Conservation (phyloP, 768 basidiomycete genomes). For the Xerocomellus dryophilus region DNA sequence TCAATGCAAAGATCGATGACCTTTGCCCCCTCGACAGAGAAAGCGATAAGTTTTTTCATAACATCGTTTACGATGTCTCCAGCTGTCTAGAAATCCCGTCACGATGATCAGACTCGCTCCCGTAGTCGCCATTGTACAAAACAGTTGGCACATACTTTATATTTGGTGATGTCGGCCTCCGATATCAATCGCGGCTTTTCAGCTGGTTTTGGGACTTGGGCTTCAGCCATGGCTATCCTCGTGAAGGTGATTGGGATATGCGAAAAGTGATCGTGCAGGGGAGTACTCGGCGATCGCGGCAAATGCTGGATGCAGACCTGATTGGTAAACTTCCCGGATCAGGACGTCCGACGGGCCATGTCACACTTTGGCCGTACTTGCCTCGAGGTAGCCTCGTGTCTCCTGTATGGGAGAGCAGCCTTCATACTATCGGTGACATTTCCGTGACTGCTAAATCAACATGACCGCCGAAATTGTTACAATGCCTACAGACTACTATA, state of each 20-base stretch:
- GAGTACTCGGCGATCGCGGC: constrained; percentile 5
- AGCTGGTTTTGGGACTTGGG: constrained; percentile 42
- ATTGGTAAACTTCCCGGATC: constrained; percentile 24
- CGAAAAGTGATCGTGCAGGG: constrained; percentile 5
- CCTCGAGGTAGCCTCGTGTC: too few relatives aligned
- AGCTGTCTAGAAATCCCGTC: constrained; percentile 55
- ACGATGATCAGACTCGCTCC: constrained; percentile 7
- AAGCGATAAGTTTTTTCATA: constrained; percentile 78
- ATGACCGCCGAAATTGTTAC: too few relatives aligned
- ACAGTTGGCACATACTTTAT: constrained; percentile 55
- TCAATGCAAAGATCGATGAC: constrained; percentile 86
- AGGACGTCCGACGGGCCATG: not conserved
- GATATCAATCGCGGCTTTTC: constrained; percentile 56
- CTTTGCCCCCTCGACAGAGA: constrained; percentile 78
- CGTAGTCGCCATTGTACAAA: constrained; percentile 16
- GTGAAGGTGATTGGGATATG: constrained; percentile 4
- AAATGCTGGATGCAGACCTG: constrained; percentile 11
- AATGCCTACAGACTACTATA: constrained; percentile 26
- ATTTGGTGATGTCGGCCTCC: constrained; percentile 81
- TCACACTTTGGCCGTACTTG: not conserved
- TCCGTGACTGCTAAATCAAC: not conserved
- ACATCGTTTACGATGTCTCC: constrained; percentile 87
- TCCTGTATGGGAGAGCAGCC: too few relatives aligned
- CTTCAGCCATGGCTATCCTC: constrained; percentile 54
- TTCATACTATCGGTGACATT: not conserved